Conservation (phyloP, 768 basidiomycete genomes). For the Tricholoma matsutake region DNA sequence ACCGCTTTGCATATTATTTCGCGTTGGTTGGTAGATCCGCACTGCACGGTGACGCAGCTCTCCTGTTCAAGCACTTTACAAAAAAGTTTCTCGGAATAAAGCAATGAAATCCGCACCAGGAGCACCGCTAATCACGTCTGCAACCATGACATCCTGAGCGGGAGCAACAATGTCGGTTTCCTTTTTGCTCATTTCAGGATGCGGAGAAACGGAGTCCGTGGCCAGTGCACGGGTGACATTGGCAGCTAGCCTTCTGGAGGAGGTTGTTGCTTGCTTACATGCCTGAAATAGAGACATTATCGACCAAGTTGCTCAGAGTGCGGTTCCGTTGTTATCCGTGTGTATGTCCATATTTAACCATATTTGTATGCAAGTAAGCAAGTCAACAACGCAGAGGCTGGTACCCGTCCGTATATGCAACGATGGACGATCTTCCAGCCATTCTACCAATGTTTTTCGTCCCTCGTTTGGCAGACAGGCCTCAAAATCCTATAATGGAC, state of each 20-base stretch:
- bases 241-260: constrained; percentile 21
- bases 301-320: background rate
- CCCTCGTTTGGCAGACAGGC: constrained; percentile 63
- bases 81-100: background rate
- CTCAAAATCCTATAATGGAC: constrained; percentile 78
- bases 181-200: constrained; percentile 28
- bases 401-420: too few species aligned
- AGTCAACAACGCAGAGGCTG: background rate
- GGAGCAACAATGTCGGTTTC: constrained; percentile 39
- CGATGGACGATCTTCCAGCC: constrained; percentile 33
- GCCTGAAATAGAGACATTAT: constrained; percentile 57
- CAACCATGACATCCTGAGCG: constrained; percentile 64
- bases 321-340: background rate
- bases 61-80: constrained; percentile 38
- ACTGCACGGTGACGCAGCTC: constrained; percentile 86
- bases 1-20: constrained; percentile 95
- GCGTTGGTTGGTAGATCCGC: constrained; percentile 89
- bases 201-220: constrained; percentile 25
- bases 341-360: background rate
- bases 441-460: constrained; percentile 54
- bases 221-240: constrained; percentile 27
- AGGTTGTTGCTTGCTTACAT: constrained; percentile 30
- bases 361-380: background rate
- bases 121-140: constrained; percentile 84
- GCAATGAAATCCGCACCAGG: constrained; percentile 51